These are phyloP conservation scores for Annulohypoxylon maeteangense DNA, from an alignment of 495 filamentous ascomycete species.

Conservation along the genomic window DNA sequence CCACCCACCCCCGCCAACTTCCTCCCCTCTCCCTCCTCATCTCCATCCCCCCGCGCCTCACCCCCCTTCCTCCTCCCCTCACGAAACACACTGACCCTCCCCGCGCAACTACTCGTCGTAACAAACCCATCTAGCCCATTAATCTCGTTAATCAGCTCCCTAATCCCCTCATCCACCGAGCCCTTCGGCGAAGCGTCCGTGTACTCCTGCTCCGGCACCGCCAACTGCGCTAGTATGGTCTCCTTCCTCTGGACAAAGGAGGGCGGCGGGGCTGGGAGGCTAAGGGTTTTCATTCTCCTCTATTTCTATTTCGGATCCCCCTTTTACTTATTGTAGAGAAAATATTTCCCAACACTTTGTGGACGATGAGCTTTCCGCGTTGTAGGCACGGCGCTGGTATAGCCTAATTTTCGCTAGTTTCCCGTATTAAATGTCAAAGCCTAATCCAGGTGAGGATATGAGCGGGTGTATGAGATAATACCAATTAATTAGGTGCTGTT, in stretches of 20 bases:
- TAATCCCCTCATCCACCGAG: slow-evolving; percentile 78
- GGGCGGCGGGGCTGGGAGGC: slow-evolving; percentile 39
- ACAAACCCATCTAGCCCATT: slow-evolving; percentile 78
- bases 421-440: no score
- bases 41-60: slow-evolving; percentile 28
- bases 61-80: slow-evolving; percentile 72
- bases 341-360: no score
- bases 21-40: slow-evolving; percentile 22
- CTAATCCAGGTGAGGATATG: no score
- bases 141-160: slow-evolving; percentile 77
- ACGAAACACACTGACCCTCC: slow-evolving; percentile 83
- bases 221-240: slow-evolving; percentile 72
- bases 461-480: no score
- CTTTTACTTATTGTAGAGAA: background rate
- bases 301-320: background rate
- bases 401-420: no score
- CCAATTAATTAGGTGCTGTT: no score
- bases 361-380: no score
- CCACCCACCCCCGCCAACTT: slow-evolving; percentile 70
- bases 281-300: slow-evolving; percentile 5
- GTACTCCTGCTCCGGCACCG: slow-evolving; percentile 71
- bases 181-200: slow-evolving; percentile 87
- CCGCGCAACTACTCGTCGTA: slow-evolving; percentile 92
- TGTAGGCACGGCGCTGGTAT: no score
- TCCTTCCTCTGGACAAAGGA: slow-evolving; percentile 70